These are phyloP conservation scores for Clitoria ternatea DNA, from an alignment of 306 rosid species.

Conservation along the genomic window DNA sequence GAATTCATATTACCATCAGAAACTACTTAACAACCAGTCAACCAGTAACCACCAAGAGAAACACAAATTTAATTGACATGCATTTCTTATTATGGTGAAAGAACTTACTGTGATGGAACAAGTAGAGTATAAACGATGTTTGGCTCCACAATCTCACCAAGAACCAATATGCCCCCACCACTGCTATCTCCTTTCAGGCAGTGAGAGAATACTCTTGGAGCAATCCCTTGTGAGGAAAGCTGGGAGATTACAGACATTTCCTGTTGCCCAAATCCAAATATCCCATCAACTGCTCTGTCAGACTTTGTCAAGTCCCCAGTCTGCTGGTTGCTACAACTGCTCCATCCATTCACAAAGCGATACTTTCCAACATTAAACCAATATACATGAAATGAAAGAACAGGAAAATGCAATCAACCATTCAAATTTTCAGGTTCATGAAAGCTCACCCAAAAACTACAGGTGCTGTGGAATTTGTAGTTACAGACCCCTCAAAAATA, in stretches of 20 bases:
- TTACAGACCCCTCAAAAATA: slow-evolving; percentile 52
- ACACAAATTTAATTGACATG: background rate
- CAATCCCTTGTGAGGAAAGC: slow-evolving; percentile 78
- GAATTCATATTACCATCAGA: slow-evolving; percentile 1
- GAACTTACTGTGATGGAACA: slow-evolving; percentile 83
- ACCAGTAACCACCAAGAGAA: background rate
- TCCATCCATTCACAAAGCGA: slow-evolving; percentile 39
- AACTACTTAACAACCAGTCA: background rate
- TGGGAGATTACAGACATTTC: slow-evolving; percentile 82
- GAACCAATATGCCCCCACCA: slow-evolving; percentile 95
- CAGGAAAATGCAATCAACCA: background rate
- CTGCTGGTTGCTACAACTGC: slow-evolving; percentile 86
- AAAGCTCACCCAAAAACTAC: slow-evolving; percentile 81
- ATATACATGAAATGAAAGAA: background rate
- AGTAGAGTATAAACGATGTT: slow-evolving; percentile 83
- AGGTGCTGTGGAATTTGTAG: slow-evolving; percentile 70
- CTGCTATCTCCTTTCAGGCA: slow-evolving; percentile 82
- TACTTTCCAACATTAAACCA: slow-evolving; percentile 27
- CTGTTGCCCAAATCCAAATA: slow-evolving; percentile 95
- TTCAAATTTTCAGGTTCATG: slow-evolving; percentile 12
- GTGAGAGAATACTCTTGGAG: slow-evolving; percentile 88
- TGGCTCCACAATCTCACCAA: slow-evolving; percentile 90
- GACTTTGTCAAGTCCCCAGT: slow-evolving; percentile 87
- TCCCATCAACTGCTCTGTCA: slow-evolving; percentile 92
- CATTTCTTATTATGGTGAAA: background rate